These are phyloP conservation scores for Dinochytrium kinnereticum DNA, from an alignment of 371 early-diverging fungal species.

Conservation along the genomic window DNA sequence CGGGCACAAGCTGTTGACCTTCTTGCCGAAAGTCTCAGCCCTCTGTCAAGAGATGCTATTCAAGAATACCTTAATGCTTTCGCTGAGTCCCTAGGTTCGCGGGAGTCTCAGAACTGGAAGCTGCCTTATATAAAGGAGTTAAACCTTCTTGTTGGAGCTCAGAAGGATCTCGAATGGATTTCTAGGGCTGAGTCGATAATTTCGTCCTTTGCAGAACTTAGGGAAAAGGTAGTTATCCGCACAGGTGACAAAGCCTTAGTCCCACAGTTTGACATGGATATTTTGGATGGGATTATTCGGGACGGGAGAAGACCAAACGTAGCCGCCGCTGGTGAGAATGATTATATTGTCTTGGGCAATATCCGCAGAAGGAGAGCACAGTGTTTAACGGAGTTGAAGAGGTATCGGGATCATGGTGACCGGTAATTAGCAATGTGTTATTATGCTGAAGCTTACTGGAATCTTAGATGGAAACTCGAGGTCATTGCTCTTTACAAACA, in stretches of 20 bases:
- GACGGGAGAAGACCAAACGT: background rate
- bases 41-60: background rate
- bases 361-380: slow-evolving; percentile 10
- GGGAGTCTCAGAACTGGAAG: slow-evolving; percentile 10
- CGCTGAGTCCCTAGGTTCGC: background rate
- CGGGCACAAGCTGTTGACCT: background rate
- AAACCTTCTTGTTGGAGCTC: slow-evolving; percentile 15
- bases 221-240: no score
- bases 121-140: background rate
- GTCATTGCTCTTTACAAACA: slow-evolving; percentile 22
- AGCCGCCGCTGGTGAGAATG: background rate
- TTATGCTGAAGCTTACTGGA: background rate
- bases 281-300: background rate
- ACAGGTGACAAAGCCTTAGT: background rate
- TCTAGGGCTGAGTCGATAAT: background rate
- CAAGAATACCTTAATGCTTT: background rate
- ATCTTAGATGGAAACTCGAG: slow-evolving; percentile 28
- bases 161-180: slow-evolving; percentile 22
- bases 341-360: background rate
- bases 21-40: background rate
- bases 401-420: background rate
- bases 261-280: slow-evolving; percentile 2
- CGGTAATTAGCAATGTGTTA: slow-evolving; percentile 11
- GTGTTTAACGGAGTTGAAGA: slow-evolving; percentile 13
- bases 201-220: no score